Evolutionary conservation across 2,329 filamentous ascomycete genomes (phyloP).

Genomic region (Fusarium xyrophilum): DNA sequence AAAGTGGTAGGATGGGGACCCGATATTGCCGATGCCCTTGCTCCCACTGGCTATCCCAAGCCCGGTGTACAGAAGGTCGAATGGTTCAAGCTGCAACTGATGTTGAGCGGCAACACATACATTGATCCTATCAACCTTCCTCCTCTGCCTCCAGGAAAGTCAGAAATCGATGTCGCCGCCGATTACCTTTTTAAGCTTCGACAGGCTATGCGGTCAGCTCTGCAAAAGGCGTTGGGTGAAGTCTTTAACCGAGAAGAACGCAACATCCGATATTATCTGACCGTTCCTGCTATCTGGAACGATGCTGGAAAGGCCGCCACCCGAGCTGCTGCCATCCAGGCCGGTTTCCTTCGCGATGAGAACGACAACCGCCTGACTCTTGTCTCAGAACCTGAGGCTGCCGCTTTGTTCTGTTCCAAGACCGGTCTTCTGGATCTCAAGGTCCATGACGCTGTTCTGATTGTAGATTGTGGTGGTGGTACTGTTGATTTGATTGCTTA

Average conservation of each 20-base stretch:
- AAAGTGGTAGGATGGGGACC: slow-evolving; percentile 99
- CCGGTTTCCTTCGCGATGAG: slow-evolving; percentile 94
- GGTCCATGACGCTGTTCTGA: slow-evolving; percentile 97
- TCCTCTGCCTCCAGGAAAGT: slow-evolving; percentile 95
- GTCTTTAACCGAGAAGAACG: slow-evolving; percentile 98
- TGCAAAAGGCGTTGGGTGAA: slow-evolving; percentile 95
- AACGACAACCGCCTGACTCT: slow-evolving; percentile 96
- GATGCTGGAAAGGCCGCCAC: slow-evolving; percentile 98
- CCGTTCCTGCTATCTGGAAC: slow-evolving; percentile 99
- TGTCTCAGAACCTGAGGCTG: slow-evolving; percentile 95
- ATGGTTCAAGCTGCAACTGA: slow-evolving; percentile 99
- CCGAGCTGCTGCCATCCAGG: slow-evolving; percentile 93
- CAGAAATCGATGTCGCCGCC: slow-evolving; percentile 98
- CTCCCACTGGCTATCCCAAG: slow-evolving; percentile 96
- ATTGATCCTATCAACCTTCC: slow-evolving; percentile 99
- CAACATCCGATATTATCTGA: slow-evolving; percentile 97
- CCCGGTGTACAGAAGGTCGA: slow-evolving; percentile 98
- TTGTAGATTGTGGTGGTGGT: slow-evolving; percentile 97
- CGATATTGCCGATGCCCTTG: slow-evolving; percentile 95
- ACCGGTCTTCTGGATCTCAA: slow-evolving; percentile 95
- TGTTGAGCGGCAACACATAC: slow-evolving; percentile 98
- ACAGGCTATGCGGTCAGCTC: slow-evolving; percentile 92
- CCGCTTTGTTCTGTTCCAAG: slow-evolving; percentile 97
- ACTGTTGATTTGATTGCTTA: slow-evolving; percentile 99
- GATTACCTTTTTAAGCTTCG: slow-evolving; percentile 98